phyloP scores from a whole-genome alignment of 129 eudicot species.

The Cynara cardunculus region DNA sequence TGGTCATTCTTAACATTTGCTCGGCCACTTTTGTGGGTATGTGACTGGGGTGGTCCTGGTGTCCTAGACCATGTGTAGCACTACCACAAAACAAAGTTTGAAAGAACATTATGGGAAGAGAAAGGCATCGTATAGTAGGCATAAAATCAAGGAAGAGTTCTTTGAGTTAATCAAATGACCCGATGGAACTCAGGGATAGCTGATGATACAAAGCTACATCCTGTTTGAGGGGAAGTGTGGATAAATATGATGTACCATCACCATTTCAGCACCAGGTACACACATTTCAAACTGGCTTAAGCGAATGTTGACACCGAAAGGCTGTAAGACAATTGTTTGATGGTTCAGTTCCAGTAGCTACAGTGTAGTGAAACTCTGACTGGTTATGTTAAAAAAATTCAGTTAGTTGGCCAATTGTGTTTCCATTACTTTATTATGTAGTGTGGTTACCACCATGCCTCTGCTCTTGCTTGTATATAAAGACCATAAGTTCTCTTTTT shows the following conservation, averaged over 20 bases:
- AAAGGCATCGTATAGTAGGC: too few species aligned
- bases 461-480: background rate
- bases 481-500: background rate
- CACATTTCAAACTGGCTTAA: background rate
- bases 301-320: background rate
- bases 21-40: too few species aligned
- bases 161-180: background rate
- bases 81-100: too few species aligned
- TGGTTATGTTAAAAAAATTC: background rate
- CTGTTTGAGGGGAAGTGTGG: background rate
- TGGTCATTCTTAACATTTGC: too few species aligned
- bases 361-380: background rate
- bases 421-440: background rate
- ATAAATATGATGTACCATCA: background rate
- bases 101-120: background rate
- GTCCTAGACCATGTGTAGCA: too few species aligned
- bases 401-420: background rate
- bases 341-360: background rate
- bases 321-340: background rate
- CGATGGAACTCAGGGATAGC: background rate
- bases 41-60: too few species aligned
- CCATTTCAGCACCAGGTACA: background rate
- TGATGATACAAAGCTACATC: background rate
- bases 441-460: background rate
- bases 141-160: background rate